Evolutionary conservation across 2,329 filamentous ascomycete genomes (phyloP).

Genomic region (Salinomyces thailandicus): DNA sequence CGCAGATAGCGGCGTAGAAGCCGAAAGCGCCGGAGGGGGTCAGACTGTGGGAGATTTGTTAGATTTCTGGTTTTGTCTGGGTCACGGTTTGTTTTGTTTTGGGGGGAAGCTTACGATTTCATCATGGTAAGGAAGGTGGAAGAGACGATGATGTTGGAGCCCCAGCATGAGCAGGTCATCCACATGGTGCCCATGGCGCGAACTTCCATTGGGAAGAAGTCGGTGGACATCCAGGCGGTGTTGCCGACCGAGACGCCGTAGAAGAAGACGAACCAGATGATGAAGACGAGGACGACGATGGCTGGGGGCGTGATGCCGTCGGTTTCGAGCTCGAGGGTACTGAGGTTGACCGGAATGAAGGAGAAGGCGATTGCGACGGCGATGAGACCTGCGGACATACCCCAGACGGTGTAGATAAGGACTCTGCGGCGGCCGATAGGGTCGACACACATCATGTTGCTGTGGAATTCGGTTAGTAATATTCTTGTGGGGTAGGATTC

Average conservation of each 20-base stretch:
- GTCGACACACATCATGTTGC: conserved; percentile 67
- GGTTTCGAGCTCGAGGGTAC: conserved; percentile 25
- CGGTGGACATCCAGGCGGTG: conserved; percentile 29
- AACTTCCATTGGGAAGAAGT: conserved; percentile 29
- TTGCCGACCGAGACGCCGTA: conserved; percentile 24
- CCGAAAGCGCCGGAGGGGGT: conserved; percentile 30
- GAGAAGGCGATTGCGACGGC: conserved; percentile 65
- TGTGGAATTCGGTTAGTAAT: too few relatives aligned
- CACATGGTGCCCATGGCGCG: conserved; percentile 30
- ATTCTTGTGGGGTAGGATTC: too few relatives aligned
- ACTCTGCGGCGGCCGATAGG: conserved; percentile 67
- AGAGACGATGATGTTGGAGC: conserved; percentile 22
- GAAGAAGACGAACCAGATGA: conserved; percentile 29
- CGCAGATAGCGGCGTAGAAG: conserved; percentile 32
- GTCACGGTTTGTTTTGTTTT: too few relatives aligned
- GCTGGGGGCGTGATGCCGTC: conserved; percentile 25
- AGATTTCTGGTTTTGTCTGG: too few relatives aligned
- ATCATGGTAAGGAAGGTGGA: conserved; percentile 31
- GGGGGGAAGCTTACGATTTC: too few relatives aligned
- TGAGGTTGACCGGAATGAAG: conserved; percentile 43
- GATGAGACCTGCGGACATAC: conserved; percentile 64
- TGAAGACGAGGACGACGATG: conserved; percentile 27
- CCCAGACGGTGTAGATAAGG: conserved; percentile 34
- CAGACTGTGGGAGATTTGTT: too few relatives aligned
- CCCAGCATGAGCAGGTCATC: conserved; percentile 24